Conservation (phyloP, 257 asterid species). For the Rubia yunnanensis region DNA sequence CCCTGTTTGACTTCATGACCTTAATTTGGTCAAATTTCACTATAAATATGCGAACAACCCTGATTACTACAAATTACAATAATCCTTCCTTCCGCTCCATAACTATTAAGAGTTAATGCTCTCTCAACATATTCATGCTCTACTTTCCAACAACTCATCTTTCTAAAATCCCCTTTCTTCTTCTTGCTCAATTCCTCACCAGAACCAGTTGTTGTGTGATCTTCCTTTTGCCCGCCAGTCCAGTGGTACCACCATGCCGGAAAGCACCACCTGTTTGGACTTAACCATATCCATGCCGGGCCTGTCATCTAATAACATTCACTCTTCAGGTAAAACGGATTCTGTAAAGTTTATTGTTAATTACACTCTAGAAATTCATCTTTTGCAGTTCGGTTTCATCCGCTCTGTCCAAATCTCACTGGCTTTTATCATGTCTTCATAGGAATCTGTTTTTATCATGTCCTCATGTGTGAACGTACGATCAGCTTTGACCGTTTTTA, state of each 20-base stretch:
- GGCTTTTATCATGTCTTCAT: background rate
- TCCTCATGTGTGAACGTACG: background rate
- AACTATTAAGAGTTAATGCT: background rate
- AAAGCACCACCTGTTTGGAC: constrained; percentile 39
- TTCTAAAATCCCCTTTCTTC: constrained; percentile 13
- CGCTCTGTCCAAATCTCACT: background rate
- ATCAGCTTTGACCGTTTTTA: background rate
- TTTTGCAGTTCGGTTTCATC: background rate
- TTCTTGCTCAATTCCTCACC: constrained; percentile 17
- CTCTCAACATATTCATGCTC: background rate
- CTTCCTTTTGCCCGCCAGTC: background rate
- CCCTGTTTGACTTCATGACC: constrained; percentile 29
- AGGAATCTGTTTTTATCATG: background rate
- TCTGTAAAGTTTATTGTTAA: background rate
- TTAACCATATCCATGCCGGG: constrained; percentile 60
- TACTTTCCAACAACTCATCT: constrained; percentile 18
- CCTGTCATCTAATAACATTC: constrained; percentile 38
- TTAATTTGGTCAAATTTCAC: constrained; percentile 20
- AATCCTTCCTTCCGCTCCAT: background rate
- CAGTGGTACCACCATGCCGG: constrained; percentile 27
- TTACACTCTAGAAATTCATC: too few relatives aligned
- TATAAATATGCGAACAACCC: constrained; percentile 4
- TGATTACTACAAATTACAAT: background rate
- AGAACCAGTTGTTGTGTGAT: background rate
- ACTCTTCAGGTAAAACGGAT: constrained; percentile 43